These are phyloP conservation scores for Trichoderma asperelloides DNA, from an alignment of 495 filamentous ascomycete species.

Conservation along the genomic window DNA sequence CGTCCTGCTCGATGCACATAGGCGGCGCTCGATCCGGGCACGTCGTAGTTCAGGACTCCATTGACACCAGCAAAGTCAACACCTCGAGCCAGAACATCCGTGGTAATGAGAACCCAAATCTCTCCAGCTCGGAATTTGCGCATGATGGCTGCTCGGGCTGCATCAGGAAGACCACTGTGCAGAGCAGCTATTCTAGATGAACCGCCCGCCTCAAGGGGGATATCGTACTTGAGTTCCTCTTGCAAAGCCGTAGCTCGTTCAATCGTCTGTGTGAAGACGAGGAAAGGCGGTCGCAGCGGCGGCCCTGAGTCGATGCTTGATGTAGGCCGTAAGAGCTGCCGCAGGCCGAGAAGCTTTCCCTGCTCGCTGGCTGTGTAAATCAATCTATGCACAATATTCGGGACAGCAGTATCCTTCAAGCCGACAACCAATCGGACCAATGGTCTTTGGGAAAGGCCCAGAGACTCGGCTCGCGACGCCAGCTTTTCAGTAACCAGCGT, in stretches of 20 bases:
- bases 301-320: constrained; percentile 45
- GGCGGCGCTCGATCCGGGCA: constrained; percentile 75
- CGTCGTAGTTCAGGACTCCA: constrained; percentile 93
- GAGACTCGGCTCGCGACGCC: constrained; percentile 48
- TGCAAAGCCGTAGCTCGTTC: constrained; percentile 79
- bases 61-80: constrained; percentile 90
- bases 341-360: constrained; percentile 85
- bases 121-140: constrained; percentile 83
- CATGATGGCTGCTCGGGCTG: constrained; percentile 69
- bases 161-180: constrained; percentile 76
- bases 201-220: constrained; percentile 78
- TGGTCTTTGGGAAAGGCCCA: constrained; percentile 33
- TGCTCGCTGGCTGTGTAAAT: constrained; percentile 86
- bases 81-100: constrained; percentile 81
- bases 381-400: constrained; percentile 81
- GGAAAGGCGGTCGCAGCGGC: constrained; percentile 73
- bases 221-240: constrained; percentile 88
- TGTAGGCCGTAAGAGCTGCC: constrained; percentile 81
- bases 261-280: constrained; percentile 93
- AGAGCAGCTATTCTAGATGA: constrained; percentile 81
- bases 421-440: constrained; percentile 84
- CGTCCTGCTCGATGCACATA: constrained; percentile 93
- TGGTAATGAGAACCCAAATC: constrained; percentile 93
- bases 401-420: constrained; percentile 87
- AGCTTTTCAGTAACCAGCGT: constrained; percentile 48